These are phyloP conservation scores for Lachancea sp. DNA, from an alignment of 805 yeast species.

Conservation along the genomic window DNA sequence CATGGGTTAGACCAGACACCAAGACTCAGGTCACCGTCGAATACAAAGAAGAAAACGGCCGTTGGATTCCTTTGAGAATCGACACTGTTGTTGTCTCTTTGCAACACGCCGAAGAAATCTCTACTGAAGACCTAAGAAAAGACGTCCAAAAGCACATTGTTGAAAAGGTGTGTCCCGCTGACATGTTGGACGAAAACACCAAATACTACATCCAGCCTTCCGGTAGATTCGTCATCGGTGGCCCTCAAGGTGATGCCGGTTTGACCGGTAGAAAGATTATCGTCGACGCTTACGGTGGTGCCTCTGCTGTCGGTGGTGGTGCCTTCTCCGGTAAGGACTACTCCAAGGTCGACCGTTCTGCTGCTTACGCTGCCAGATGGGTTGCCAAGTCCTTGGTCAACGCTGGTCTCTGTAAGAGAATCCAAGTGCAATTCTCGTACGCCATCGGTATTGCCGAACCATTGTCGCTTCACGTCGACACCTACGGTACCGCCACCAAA, in stretches of 20 bases:
- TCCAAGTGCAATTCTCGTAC: slow-evolving; percentile 95
- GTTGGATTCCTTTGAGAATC: slow-evolving; percentile 91
- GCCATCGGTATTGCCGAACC: slow-evolving; percentile 99
- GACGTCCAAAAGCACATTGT: slow-evolving; percentile 74
- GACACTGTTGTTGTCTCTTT: slow-evolving; percentile 97
- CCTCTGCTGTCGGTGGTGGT: slow-evolving; percentile 99
- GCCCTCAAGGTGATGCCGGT: slow-evolving; percentile 99
- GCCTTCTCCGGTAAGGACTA: slow-evolving; percentile 99
- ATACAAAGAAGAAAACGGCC: slow-evolving; percentile 90
- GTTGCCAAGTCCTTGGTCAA: slow-evolving; percentile 96
- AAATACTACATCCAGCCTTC: slow-evolving; percentile 98
- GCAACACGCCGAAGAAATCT: slow-evolving; percentile 94
- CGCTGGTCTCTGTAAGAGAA: slow-evolving; percentile 95
- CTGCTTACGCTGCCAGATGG: slow-evolving; percentile 99
- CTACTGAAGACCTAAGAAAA: slow-evolving; percentile 85
- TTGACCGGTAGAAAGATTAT: slow-evolving; percentile 98
- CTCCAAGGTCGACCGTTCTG: slow-evolving; percentile 99
- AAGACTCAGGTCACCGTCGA: slow-evolving; percentile 99
- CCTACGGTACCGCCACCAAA: slow-evolving; percentile 95
- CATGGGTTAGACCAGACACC: slow-evolving; percentile 99
- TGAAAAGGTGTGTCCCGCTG: slow-evolving; percentile 86
- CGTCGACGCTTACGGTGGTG: slow-evolving; percentile 99
- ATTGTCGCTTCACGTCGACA: slow-evolving; percentile 92
- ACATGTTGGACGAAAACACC: slow-evolving; percentile 90
- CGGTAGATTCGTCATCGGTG: slow-evolving; percentile 99